Evolutionary conservation across 169 alveolate species (phyloP), one percentile per base, ranked within the genome.

Genomic region (Neospora caninum): DNA sequence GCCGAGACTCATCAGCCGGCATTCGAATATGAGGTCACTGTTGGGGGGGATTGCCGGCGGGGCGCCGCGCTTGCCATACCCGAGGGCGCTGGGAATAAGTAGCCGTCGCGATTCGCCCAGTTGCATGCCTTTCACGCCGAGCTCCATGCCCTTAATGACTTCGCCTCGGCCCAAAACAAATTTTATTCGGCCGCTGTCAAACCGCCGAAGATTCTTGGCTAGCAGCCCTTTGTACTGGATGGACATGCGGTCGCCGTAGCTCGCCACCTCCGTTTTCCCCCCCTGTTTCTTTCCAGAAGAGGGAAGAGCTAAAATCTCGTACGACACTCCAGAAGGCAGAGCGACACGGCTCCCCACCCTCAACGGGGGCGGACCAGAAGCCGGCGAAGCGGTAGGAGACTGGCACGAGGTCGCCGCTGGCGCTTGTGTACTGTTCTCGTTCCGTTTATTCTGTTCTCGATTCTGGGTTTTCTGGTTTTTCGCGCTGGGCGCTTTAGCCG

Each of bases 1-100:
- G 45, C 87, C 87, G 27, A 78, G 87, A 78, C 58, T 43, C 89
- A 82, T 43, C 58, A 82, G 89, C 34, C 69, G 38, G 18, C 34
- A 42, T 13, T 92, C 87, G 53, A 69, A 95, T 67, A 92, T 36
- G 43, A 92, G 92, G 31, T 80, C 91, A 20, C 92, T 91, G 41
- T 84, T 29, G 67, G 95, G 95, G 27, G 95, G 95, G 73, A 92
- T 92, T 45, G 84, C 70, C 7, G 91, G 92, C 6, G 91, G 91
- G 0, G 95, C 95, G 10, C 95, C 95, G 34, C 92, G 39, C 39
- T 83, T 92, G 45, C 95, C 95, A 34, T 92, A 92, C 34, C 69
- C 95, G 0, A 92, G 88, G 7, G 43, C 64, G 53, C 86, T 49
- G 39, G 95, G 95, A 34, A 92, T 92, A n/a, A 67, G 42, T 27